A percentile compares a stretch with the other conserved stretches of the same genome.
Conservation (phyloP, 805 yeast species). For the Yamadazyma insecticola region DNA sequence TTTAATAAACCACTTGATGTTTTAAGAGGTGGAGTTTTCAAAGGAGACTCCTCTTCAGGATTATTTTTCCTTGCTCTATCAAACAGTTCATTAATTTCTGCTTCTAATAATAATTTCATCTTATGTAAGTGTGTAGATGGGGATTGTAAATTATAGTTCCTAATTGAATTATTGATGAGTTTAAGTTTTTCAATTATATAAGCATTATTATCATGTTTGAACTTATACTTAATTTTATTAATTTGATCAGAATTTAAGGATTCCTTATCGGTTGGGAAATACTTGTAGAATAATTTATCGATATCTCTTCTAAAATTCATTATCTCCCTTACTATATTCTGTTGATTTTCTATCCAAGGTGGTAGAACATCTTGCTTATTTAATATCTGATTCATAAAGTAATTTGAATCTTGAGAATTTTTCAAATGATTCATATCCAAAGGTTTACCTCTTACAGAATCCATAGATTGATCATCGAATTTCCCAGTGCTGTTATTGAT, state of each 20-base stretch:
- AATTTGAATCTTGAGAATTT: conserved; percentile 60
- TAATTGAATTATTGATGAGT: conserved; percentile 19
- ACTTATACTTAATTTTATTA: neutral
- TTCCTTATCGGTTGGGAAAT: conserved; percentile 1
- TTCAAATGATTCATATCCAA: conserved; percentile 48
- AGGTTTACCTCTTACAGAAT: conserved; percentile 54
- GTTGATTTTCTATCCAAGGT: conserved; percentile 82
- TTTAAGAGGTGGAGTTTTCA: too few relatives aligned
- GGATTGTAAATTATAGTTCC: conserved; percentile 35
- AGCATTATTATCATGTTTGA: conserved; percentile 4
- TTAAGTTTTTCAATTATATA: conserved; percentile 20
- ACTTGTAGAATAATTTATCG: conserved; percentile 23
- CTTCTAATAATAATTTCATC: conserved; percentile 25
- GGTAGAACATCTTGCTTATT: conserved; percentile 75
- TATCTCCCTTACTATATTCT: conserved; percentile 61
- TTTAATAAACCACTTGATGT: conserved; percentile 3
- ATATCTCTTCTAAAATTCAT: conserved; percentile 42
- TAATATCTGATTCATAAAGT: conserved; percentile 73
- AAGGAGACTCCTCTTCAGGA: too few relatives aligned
- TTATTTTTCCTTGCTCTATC: too few relatives aligned
- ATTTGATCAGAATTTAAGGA: neutral
- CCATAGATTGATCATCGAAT: conserved; percentile 51
- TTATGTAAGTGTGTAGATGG: conserved; percentile 37
- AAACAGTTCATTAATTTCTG: conserved; percentile 21
- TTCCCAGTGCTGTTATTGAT: conserved; percentile 64